A percentile compares a stretch with the other conserved stretches of the same genome.
Conservation (phyloP, 2,329 filamentous ascomycete species). For the Rhynchosporium graminicola region DNA sequence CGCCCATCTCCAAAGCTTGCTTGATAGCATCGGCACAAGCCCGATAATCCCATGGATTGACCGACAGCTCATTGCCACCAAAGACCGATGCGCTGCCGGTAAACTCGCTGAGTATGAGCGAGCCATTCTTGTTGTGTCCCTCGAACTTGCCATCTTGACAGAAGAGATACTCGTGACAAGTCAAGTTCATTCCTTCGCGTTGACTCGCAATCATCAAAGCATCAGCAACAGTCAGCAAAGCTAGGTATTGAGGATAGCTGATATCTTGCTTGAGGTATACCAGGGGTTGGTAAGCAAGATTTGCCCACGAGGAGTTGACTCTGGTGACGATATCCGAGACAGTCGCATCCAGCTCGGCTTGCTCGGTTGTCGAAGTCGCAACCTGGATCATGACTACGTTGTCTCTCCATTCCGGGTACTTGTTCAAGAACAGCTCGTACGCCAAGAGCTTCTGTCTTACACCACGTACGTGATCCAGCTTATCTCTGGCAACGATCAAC, state of each 20-base stretch:
- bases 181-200: conserved; percentile 96
- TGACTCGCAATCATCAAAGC: conserved; percentile 92
- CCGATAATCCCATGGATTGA: conserved; percentile 95
- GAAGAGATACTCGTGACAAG: conserved; percentile 89
- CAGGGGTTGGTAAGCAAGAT: conserved; percentile 86
- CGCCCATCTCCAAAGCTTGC: conserved; percentile 76
- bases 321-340: conserved; percentile 93
- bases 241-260: conserved; percentile 89
- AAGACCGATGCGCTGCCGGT: conserved; percentile 90
- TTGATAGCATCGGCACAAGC: conserved; percentile 86
- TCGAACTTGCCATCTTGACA: conserved; percentile 81
- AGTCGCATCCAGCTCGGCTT: conserved; percentile 81
- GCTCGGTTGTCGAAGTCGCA: conserved; percentile 85
- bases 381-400: conserved; percentile 92
- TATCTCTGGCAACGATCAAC: conserved; percentile 90
- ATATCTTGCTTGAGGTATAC: conserved; percentile 96
- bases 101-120: conserved; percentile 91
- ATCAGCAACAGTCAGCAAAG: conserved; percentile 84
- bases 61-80: conserved; percentile 73
- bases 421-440: conserved; percentile 88
- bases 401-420: conserved; percentile 86
- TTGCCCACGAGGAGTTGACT: conserved; percentile 90
- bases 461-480: conserved; percentile 88
- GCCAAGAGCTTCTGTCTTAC: conserved; percentile 91
- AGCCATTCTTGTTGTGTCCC: conserved; percentile 76